Conservation (phyloP, 805 yeast genomes). For the Hyphopichia homilentoma region DNA sequence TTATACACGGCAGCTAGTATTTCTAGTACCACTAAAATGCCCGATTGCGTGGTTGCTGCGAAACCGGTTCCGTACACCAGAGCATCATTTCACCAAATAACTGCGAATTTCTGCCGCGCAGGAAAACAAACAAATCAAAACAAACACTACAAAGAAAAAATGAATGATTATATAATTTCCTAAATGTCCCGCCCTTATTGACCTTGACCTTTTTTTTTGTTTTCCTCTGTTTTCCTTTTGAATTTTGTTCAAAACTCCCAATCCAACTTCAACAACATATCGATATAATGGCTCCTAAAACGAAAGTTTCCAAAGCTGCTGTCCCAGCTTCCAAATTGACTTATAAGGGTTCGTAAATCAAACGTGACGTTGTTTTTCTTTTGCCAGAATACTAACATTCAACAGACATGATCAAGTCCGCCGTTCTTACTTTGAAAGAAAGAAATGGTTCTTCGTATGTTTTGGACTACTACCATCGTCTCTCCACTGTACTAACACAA, state of each 20-base stretch:
- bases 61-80: too few relatives aligned
- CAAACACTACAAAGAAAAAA: not conserved
- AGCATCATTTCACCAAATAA: too few relatives aligned
- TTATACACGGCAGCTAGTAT: too few relatives aligned
- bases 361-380: too few relatives aligned
- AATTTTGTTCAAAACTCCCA: conserved; percentile 4
- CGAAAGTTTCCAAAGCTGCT: conserved; percentile 18
- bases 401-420: conserved; percentile 62
- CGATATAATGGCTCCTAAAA: conserved; percentile 32
- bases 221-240: conserved; percentile 8
- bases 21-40: too few relatives aligned
- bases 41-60: too few relatives aligned
- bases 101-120: not conserved
- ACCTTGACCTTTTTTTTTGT: too few relatives aligned
- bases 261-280: conserved; percentile 3
- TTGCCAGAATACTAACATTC: conserved; percentile 7
- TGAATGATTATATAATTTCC: conserved; percentile 1
- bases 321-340: conserved; percentile 31
- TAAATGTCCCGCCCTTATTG: conserved; percentile 3
- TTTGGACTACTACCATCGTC: conserved; percentile 1
- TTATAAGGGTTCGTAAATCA: conserved; percentile 42
- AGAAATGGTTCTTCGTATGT: conserved; percentile 73
- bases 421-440: conserved; percentile 66
- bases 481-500: conserved; percentile 1
- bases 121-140: too few relatives aligned